Conservation (phyloP, 441 rosid genomes). For the Sinapis alba region DNA sequence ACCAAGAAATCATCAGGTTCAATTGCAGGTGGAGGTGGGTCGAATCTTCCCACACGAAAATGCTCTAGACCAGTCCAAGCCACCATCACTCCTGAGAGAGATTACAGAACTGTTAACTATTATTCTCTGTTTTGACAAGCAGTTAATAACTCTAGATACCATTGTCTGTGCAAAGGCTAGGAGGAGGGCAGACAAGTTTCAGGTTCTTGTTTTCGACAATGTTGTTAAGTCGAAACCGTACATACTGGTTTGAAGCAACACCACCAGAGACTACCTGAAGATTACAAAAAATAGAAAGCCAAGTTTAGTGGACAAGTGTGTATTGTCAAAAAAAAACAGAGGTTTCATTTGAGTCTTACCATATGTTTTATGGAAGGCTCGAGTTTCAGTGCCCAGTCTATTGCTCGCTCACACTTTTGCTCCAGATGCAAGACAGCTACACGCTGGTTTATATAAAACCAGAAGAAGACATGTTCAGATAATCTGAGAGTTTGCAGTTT, state of each 20-base stretch:
- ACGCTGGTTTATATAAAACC: conserved; percentile 52
- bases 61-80: conserved; percentile 99
- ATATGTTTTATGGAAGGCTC: conserved; percentile 81
- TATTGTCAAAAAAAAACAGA: no score
- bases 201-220: conserved; percentile 68
- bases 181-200: conserved; percentile 85
- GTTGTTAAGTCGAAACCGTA: conserved; percentile 61
- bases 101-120: neutral
- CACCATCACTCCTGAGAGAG: conserved; percentile 77
- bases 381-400: conserved; percentile 84
- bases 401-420: conserved; percentile 88
- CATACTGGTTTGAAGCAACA: conserved; percentile 87
- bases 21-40: conserved; percentile 79
- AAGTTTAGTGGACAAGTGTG: conserved; percentile 26
- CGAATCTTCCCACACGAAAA: conserved; percentile 82
- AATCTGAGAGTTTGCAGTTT: no score
- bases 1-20: conserved; percentile 81
- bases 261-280: conserved; percentile 93
- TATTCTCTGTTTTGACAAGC: conserved; percentile 4
- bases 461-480: neutral
- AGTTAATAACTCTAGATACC: conserved; percentile 46
- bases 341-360: conserved; percentile 47
- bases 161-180: conserved; percentile 87
- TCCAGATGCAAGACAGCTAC: conserved; percentile 94
- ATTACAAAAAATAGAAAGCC: neutral